Conservation (phyloP, 2,329 filamentous ascomycete species). For the Tolypocladium cylindrosporum region DNA sequence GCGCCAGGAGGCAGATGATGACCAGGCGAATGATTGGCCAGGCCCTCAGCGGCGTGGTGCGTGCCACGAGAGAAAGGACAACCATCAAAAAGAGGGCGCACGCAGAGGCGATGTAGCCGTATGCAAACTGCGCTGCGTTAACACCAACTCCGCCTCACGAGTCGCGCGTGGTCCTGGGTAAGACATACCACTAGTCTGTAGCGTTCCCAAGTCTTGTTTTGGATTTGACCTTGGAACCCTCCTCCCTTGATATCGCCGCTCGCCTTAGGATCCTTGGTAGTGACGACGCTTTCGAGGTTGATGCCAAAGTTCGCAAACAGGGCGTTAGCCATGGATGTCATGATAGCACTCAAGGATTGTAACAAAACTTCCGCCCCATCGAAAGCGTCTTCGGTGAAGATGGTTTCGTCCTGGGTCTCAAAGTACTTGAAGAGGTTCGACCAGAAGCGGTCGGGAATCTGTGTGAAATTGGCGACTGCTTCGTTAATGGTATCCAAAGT, state of each 20-base stretch:
- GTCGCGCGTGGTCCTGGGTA: no score
- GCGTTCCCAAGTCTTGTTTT: conserved; percentile 11
- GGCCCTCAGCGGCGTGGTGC: conserved; percentile 17
- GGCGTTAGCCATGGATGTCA: conserved; percentile 16
- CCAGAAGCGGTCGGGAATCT: conserved; percentile 18
- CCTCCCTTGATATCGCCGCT: conserved; percentile 3
- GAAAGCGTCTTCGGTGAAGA: conserved; percentile 1
- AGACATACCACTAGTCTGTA: conserved; percentile 19
- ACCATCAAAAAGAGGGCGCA: conserved; percentile 21
- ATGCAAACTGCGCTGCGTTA: conserved; percentile 19
- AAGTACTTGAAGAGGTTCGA: conserved; percentile 4
- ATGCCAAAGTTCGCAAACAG: conserved; percentile 20
- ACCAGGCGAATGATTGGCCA: conserved; percentile 21
- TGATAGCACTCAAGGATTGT: conserved; percentile 5
- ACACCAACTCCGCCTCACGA: background rate
- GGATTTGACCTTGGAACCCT: conserved; percentile 12
- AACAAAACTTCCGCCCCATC: background rate
- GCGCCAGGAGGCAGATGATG: conserved; percentile 17
- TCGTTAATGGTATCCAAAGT: conserved; percentile 9
- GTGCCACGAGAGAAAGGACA: conserved; percentile 18
- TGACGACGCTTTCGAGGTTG: conserved; percentile 14
- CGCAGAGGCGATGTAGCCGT: conserved; percentile 22
- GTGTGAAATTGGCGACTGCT: conserved; percentile 17
- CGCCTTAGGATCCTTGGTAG: conserved; percentile 5
- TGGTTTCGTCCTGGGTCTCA: conserved; percentile 2